These are phyloP conservation scores for Rhododendron kiyosumense DNA, from an alignment of 148 eudicot genomes.

Conservation along the genomic window DNA sequence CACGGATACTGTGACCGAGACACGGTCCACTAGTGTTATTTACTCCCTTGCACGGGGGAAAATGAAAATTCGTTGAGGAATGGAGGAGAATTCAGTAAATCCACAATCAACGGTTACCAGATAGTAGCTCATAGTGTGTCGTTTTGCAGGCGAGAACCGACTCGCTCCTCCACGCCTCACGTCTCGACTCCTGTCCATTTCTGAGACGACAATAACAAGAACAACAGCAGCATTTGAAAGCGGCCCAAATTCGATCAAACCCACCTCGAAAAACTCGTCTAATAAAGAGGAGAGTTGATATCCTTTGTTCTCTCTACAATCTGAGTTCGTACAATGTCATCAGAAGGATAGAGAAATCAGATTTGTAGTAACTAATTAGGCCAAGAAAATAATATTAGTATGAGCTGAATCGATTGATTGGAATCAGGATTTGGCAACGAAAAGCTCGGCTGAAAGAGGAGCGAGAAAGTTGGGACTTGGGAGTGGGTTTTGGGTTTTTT, in stretches of 20 bases:
- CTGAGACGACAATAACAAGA: neutral
- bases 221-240: neutral
- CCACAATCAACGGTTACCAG: conserved; percentile 4
- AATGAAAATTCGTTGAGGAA: neutral
- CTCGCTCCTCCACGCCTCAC: conserved; percentile 15
- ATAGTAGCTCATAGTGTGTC: conserved; percentile 10
- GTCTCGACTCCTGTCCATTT: conserved; percentile 20
- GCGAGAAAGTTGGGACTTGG: conserved; percentile 16
- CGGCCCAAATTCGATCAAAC: conserved; percentile 9
- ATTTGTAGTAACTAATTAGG: neutral
- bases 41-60: neutral
- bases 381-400: conserved; percentile 3
- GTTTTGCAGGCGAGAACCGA: conserved; percentile 11
- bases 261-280: neutral
- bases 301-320: neutral
- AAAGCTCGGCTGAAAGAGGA: conserved; percentile 20
- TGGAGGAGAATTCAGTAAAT: neutral
- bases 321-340: neutral
- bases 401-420: conserved; percentile 13
- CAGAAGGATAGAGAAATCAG: neutral
- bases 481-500: conserved; percentile 9
- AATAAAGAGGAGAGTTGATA: neutral
- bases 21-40: neutral
- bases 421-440: conserved; percentile 7
- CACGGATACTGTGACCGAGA: neutral